Evolutionary conservation across 768 basidiomycete genomes (phyloP), one percentile per base, ranked within the genome.

Genomic region (Cubamyces lactineus): DNA sequence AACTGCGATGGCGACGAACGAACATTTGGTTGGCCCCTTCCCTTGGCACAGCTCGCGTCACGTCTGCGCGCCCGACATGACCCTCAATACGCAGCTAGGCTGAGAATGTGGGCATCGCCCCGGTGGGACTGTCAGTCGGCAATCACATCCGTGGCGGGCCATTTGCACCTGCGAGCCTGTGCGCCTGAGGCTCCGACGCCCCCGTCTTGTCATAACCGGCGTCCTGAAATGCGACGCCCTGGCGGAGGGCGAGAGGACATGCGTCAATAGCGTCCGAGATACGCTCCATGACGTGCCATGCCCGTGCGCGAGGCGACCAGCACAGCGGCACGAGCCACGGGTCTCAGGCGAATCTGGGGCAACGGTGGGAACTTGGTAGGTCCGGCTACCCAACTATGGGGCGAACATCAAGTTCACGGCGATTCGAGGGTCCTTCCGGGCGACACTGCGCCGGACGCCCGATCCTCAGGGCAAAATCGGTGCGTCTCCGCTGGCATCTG

Each of bases 91-190:
- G 28, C 28, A 30, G 28, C 28, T 62, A 62, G 54, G 55, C 54
- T 57, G 54, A 62, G 61, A 62, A 62, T 30, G 54, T 52, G 54
- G 30, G 50, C 48, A 57, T 38, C 26, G 60, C 46, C 41, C 50
- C 50, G 52, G 15, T 23, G 48, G 53, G 50, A 43, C 41, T 52
- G 54, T 34, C 55, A 45, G 17, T 49, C 61, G 61, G 61, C 61
- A 56, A 62, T 62, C 61, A 57, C 61, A 47, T 38, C 12, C 26
- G 13, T 26, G 47, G 16, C 16, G 60, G 30, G 48, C 40, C 23
- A 50, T 19, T 50, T 49, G 45, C 54, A 52, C 39, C 41, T 5
- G 11, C 41, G 41, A 42, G 4, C 12, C n/a, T 42, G 13, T 4
- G 41, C n/a, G 41, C 12, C 28, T 30, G 28, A 8, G 28, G 28